Evolutionary conservation across 2,329 filamentous ascomycete genomes (phyloP), one percentile per base, ranked within the genome.

Genomic region (Pleomassaria siparia): DNA sequence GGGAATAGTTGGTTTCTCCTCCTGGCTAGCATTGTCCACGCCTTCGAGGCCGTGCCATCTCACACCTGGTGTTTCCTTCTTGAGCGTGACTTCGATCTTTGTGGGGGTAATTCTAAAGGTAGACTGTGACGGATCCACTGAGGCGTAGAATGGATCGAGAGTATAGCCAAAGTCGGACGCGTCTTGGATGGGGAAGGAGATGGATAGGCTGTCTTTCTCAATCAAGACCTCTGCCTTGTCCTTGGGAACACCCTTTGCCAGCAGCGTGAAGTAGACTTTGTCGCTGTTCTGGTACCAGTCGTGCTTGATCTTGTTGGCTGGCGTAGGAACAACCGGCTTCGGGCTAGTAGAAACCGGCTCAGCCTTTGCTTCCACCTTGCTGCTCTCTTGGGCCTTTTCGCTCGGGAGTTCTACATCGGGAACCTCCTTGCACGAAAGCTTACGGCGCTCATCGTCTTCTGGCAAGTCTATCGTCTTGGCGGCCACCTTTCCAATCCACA

Each of bases 81-180:
- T 79, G 13, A 96, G 78, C 10, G 75, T 80, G 29, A 96, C 74
- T 68, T 95, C 91, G 44, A 95, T 79, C 68, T 96, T 96, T 62
- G 84, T 89, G 1, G 86, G 78, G 33, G 87, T 86, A 44, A 95
- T 80, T 1, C 77, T 80, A 56, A 76, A 82, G 36, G 77, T 85
- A 16, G 83, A 89, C 25, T 77, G 71, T 1, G 76, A 61, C 0
- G 82, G 70, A 43, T 88, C 80, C 58, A 95, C 84, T 9, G 79
- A 67, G 12, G 80, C 82, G 67, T 80, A 90, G 3, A 92, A 80
- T 5, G 87, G 84, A 15, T 84, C 78, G 35, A 90, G 78, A 1
- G 76, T 78, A 62, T 82, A 85, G 50, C 82, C 78, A 55, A 81
- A 87, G 33, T 80, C 78, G 5, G 77, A 74, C 10, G 76, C 74